Conservation (phyloP, 2,329 filamentous ascomycete genomes). For the Lizonia empirigonia region DNA sequence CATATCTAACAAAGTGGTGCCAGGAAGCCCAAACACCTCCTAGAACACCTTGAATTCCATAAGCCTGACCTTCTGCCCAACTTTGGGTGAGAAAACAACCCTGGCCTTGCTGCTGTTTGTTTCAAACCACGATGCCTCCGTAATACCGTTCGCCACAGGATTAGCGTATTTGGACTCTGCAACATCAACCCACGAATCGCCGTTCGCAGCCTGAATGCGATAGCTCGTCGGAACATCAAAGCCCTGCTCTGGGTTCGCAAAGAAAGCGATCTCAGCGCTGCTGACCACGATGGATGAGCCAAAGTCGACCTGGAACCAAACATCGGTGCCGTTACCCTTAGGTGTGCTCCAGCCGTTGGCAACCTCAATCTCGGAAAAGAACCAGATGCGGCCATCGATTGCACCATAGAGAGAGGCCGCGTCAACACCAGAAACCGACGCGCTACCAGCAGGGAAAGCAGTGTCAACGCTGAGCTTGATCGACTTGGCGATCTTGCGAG, state of each 20-base stretch:
- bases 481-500: conserved; percentile 45
- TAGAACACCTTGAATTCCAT: conserved; percentile 49
- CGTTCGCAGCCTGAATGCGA: conserved; percentile 33
- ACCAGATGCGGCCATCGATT: conserved; percentile 51
- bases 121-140: conserved; percentile 38
- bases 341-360: conserved; percentile 49
- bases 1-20: no score
- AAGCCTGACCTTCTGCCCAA: conserved; percentile 42
- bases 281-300: conserved; percentile 32
- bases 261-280: conserved; percentile 49
- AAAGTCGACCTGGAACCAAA: conserved; percentile 50
- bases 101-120: conserved; percentile 36
- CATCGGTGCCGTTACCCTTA: conserved; percentile 30
- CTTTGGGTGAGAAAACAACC: conserved; percentile 42
- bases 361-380: conserved; percentile 45
- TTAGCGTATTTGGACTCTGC: conserved; percentile 24
- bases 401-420: conserved; percentile 41
- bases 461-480: conserved; percentile 41
- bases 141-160: conserved; percentile 48
- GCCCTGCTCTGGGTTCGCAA: conserved; percentile 33
- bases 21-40: no score
- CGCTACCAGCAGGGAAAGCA: conserved; percentile 40
- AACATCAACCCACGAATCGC: conserved; percentile 39
- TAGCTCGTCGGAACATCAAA: conserved; percentile 42
- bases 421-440: conserved; percentile 34